These are phyloP conservation scores for Pleurotus sapidus DNA, from an alignment of 768 basidiomycete genomes.

Conservation along the genomic window DNA sequence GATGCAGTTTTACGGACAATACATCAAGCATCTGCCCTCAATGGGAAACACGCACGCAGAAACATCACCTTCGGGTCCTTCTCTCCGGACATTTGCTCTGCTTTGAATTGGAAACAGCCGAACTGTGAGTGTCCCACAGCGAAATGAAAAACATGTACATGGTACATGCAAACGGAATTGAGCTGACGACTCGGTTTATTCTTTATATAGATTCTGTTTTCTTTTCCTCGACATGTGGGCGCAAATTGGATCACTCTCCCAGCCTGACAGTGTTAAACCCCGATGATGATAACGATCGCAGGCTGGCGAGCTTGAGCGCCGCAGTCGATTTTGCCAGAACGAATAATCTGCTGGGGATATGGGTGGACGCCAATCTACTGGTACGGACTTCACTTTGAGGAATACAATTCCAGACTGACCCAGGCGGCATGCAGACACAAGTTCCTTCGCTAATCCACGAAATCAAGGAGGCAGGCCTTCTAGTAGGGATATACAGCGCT, in stretches of 20 bases:
- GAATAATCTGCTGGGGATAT: conserved; percentile 91
- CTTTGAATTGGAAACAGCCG: conserved; percentile 98
- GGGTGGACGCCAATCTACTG: conserved; percentile 83
- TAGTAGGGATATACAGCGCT: conserved; percentile 82
- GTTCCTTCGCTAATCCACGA: conserved; percentile 89
- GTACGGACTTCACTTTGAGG: conserved; percentile 43
- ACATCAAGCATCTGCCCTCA: conserved; percentile 60
- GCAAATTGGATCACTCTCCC: conserved; percentile 35
- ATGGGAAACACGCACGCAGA: conserved; percentile 54
- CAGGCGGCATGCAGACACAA: conserved; percentile 51
- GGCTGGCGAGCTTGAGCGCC: conserved; percentile 73
- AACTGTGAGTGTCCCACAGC: conserved; percentile 65
- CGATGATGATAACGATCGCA: conserved; percentile 43
- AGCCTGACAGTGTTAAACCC: conserved; percentile 35
- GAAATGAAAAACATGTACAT: conserved; percentile 3
- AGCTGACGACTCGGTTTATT: neutral
- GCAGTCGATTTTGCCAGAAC: conserved; percentile 91
- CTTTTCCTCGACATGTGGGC: conserved; percentile 86
- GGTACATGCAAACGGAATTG: neutral
- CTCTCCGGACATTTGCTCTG: conserved; percentile 84
- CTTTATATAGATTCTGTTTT: conserved; percentile 81
- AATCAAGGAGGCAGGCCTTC: conserved; percentile 83
- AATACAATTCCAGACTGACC: neutral
- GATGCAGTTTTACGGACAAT: conserved; percentile 84
- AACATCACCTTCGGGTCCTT: conserved; percentile 93